A percentile compares a stretch with the other conserved stretches of the same genome.
These are phyloP conservation scores for Cutaneotrichosporon curvatum DNA, from an alignment of 1,284 basidiomycete species.

Conservation along the genomic window DNA sequence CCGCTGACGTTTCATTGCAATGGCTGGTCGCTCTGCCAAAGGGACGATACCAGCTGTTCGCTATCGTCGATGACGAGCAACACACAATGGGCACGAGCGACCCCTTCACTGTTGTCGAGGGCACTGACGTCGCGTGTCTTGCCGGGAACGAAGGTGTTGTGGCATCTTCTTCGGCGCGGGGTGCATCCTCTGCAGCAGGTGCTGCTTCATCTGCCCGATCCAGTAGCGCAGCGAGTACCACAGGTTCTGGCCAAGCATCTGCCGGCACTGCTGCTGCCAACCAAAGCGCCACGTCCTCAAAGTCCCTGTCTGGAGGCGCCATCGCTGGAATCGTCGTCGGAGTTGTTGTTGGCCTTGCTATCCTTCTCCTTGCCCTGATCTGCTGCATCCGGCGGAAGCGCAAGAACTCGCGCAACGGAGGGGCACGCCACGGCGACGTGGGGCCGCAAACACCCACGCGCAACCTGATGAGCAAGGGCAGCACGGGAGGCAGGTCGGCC, in stretches of 20 bases:
- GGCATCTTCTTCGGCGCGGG: not conserved
- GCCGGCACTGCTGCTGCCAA: not conserved
- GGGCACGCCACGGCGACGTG: not conserved
- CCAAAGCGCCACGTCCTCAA: not conserved
- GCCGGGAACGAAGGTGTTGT: not conserved
- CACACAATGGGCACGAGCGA: not conserved
- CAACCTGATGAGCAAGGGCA: slow-evolving; percentile 4
- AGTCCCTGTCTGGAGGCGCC: slow-evolving; percentile 25
- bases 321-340: slow-evolving; percentile 40
- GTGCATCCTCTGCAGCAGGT: not conserved
- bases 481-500: too few relatives aligned
- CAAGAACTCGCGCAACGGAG: not conserved
- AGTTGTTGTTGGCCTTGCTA: slow-evolving; percentile 24
- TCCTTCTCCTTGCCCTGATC: slow-evolving; percentile 21
- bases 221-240: too few relatives aligned
- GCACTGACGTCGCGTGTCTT: slow-evolving; percentile 27
- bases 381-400: slow-evolving; percentile 10
- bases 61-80: slow-evolving; percentile 14
- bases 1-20: slow-evolving; percentile 17
- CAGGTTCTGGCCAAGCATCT: not conserved
- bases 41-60: slow-evolving; percentile 32
- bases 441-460: slow-evolving; percentile 1
- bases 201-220: too few relatives aligned
- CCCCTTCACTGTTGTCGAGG: slow-evolving; percentile 26
- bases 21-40: slow-evolving; percentile 25